Evolutionary conservation across 2,329 filamentous ascomycete genomes (phyloP).

Genomic region (Exophiala lecanii-corni): DNA sequence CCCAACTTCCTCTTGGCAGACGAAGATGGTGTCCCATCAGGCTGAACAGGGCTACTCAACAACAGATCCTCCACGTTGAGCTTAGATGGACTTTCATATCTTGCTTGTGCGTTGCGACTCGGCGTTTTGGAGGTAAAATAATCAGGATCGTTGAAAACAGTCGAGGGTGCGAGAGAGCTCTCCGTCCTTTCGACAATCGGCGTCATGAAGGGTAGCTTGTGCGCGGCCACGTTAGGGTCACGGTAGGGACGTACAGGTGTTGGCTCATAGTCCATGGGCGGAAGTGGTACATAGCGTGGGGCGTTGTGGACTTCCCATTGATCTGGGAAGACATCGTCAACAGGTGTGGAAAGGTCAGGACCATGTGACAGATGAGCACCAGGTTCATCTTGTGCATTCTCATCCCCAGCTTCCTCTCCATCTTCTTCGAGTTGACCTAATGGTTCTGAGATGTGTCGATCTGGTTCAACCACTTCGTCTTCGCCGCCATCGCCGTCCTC

Average conservation of each 20-base stretch:
- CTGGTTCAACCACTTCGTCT: constrained; percentile 7
- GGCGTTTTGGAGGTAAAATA: constrained; percentile 71
- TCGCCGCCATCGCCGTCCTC: constrained; percentile 35
- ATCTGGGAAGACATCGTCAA: constrained; percentile 27
- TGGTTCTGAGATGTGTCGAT: too few relatives aligned
- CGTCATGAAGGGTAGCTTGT: constrained; percentile 95
- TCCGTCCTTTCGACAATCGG: constrained; percentile 96
- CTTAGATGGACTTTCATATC: constrained; percentile 26
- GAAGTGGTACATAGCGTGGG: constrained; percentile 69
- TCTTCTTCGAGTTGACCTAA: too few relatives aligned
- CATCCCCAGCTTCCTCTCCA: constrained; percentile 26
- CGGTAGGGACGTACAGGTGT: constrained; percentile 70
- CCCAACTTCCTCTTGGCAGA: constrained; percentile 17
- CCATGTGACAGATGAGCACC: constrained; percentile 10
- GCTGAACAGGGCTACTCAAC: constrained; percentile 60
- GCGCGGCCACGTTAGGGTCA: constrained; percentile 72
- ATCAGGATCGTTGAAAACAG: constrained; percentile 53
- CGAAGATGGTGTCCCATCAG: constrained; percentile 46
- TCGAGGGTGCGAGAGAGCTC: constrained; percentile 68
- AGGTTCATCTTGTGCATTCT: constrained; percentile 21
- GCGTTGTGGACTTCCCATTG: constrained; percentile 41
- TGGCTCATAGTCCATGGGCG: constrained; percentile 80
- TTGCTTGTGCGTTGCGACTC: constrained; percentile 50
- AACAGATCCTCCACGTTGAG: constrained; percentile 44
- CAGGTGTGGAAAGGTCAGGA: constrained; percentile 30